Base-by-base conservation (phyloP, 805 yeast species). In the Candida tallmaniae region DNA sequence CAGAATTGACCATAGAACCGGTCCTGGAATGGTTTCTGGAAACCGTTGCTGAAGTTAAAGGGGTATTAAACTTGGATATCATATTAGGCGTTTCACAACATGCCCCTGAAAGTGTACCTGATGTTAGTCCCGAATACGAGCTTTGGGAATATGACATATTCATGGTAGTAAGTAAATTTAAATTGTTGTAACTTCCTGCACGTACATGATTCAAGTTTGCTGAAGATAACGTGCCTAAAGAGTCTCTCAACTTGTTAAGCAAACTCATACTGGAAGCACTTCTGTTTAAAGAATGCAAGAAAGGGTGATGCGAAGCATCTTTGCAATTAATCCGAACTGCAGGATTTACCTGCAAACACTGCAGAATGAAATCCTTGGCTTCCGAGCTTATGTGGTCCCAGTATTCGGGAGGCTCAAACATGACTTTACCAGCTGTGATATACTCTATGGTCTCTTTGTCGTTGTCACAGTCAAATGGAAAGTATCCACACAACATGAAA, bases 381-480 rank as follows among this genome's bases (percentile, higher is more conserved):
- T 61, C 60, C 3, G 51, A 48, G 12, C 78, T 65, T 15, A 77
- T 69, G 34, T 67, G 65, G 17, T 51, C 55, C 80, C 83, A 73
- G 48, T 74, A 69, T 42, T 69, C 73, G 4, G 65, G 71, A n/a
- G 84, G 83, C 39, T 77, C 82, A 43, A 76, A 77, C 36, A 64
- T 60, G 47, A 65, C 80, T 39, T 81, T 82, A n/a, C 71, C 77
- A 10, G 52, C 61, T 15, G 50, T 38, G n/a, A 82, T 80, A 23
- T 85, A 83, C 26, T 75, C 70, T 46, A 70, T 66, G 9, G 87
- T 84, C 48, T 82, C 88, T 1, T 69, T 71, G 25, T 79, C 80
- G 5, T 76, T 70, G 33, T 81, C 88, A 42, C 88, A 76, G 47
- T 82, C 89, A 53, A 82, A 82, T 1, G 90, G 90, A 58, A 82